Percentiles rank a stretch among this genome's conserved stretches.
Evolutionary conservation across 2,329 filamentous ascomycete genomes (phyloP).

Genomic region (Fusarium nematophilum): DNA sequence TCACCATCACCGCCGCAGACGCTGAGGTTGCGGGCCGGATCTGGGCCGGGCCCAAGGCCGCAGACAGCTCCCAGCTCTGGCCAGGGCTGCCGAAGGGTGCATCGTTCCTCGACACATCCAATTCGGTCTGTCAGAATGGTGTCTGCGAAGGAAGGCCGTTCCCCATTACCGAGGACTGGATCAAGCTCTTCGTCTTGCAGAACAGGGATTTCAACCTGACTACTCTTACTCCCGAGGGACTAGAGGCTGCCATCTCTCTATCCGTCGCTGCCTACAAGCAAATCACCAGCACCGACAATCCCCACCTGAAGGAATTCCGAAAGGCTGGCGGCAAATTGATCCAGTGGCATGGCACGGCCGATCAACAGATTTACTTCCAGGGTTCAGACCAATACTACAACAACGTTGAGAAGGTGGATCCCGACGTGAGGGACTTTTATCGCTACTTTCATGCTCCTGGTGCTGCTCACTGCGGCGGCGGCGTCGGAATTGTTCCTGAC

Average conservation of each 20-base stretch:
- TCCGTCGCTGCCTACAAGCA: conserved; percentile 2
- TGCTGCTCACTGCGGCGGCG: conserved; percentile 3
- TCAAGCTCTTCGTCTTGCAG: neutral
- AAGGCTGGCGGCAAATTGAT: conserved; percentile 53
- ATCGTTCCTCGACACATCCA: neutral
- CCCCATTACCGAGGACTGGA: neutral
- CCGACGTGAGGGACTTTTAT: conserved; percentile 4
- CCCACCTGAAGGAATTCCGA: conserved; percentile 44
- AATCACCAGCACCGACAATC: conserved; percentile 39
- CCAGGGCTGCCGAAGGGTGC: conserved; percentile 1
- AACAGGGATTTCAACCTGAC: neutral
- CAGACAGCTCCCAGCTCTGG: conserved; percentile 1
- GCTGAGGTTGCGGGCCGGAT: neutral
- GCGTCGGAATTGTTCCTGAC: neutral
- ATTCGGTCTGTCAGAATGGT: neutral
- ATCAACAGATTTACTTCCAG: neutral
- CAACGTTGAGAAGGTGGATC: neutral
- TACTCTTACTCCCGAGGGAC: neutral
- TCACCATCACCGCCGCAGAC: neutral
- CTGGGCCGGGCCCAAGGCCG: neutral
- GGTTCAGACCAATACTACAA: conserved; percentile 8
- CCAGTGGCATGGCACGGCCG: conserved; percentile 51
- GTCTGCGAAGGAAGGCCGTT: neutral
- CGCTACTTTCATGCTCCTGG: conserved; percentile 11
- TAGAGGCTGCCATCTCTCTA: neutral